phyloP scores from a whole-genome alignment of 192 early-diverging fungal genomes.

The Entomortierella chlamydospora region DNA sequence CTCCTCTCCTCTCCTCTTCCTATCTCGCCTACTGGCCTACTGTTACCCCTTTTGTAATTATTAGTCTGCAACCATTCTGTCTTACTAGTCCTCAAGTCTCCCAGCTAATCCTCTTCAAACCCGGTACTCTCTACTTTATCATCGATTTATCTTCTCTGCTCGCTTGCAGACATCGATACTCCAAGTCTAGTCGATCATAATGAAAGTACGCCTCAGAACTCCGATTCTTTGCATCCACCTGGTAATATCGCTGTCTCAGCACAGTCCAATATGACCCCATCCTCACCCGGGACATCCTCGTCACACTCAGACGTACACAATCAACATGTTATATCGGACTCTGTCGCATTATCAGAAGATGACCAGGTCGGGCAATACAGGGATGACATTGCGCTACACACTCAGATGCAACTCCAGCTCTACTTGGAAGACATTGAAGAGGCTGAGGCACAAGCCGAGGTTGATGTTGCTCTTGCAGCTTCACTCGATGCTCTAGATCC shows the following conservation, averaged over 20 bases:
- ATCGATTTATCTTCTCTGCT: too few relatives aligned
- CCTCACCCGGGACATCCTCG: slow-evolving; percentile 1
- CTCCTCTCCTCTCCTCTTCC: slow-evolving; percentile 2
- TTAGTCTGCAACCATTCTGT: too few relatives aligned
- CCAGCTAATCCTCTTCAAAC: too few relatives aligned
- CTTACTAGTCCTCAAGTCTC: too few relatives aligned
- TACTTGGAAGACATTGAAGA: slow-evolving; percentile 44
- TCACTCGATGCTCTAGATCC: slow-evolving; percentile 8
- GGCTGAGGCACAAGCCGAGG: slow-evolving; percentile 26
- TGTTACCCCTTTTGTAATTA: neutral
- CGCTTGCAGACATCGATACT: neutral
- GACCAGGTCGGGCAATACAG: slow-evolving; percentile 15
- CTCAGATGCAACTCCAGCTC: slow-evolving; percentile 35
- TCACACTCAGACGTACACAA: neutral
- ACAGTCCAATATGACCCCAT: neutral
- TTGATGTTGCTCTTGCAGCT: slow-evolving; percentile 17
- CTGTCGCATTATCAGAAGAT: neutral
- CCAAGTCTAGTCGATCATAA: neutral
- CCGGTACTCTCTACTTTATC: too few relatives aligned
- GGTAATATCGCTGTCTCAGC: neutral
- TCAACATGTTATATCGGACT: neutral
- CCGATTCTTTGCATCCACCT: neutral
- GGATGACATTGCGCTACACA: slow-evolving; percentile 21
- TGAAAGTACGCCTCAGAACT: neutral
- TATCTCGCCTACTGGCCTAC: neutral